Percentiles rank a stretch among this genome's conserved stretches.
phyloP scores from a whole-genome alignment of 1,139 yeast genomes.

The Geotrichum cucujoidarum region DNA sequence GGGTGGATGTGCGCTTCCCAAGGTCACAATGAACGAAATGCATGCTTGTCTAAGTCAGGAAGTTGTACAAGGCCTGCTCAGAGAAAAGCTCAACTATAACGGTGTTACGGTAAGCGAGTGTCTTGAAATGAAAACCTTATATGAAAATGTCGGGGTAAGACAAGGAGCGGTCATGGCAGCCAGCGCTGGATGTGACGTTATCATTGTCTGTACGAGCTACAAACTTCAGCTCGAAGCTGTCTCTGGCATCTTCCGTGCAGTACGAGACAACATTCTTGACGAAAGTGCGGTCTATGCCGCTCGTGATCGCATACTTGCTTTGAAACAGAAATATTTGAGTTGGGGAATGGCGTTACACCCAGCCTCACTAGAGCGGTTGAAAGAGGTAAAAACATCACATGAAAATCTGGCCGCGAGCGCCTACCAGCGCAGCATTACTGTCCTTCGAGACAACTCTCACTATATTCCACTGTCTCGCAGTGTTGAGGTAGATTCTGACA shows the following conservation, averaged over 20 bases:
- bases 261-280: slow-evolving; percentile 50
- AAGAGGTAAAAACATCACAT: slow-evolving; percentile 43
- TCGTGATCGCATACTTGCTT: slow-evolving; percentile 42
- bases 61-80: slow-evolving; percentile 47
- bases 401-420: slow-evolving; percentile 44
- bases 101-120: slow-evolving; percentile 64
- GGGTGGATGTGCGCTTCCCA: slow-evolving; percentile 66
- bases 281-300: slow-evolving; percentile 45
- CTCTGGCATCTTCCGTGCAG: slow-evolving; percentile 50
- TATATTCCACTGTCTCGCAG: slow-evolving; percentile 48
- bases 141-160: slow-evolving; percentile 58
- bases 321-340: slow-evolving; percentile 44
- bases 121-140: slow-evolving; percentile 60
- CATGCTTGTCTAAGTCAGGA: slow-evolving; percentile 61
- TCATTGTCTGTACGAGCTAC: slow-evolving; percentile 57
- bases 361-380: slow-evolving; percentile 31
- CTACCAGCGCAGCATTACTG: slow-evolving; percentile 51
- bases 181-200: slow-evolving; percentile 62
- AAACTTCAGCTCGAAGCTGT: slow-evolving; percentile 57
- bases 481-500: slow-evolving; percentile 36
- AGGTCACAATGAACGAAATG: slow-evolving; percentile 54
- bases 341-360: slow-evolving; percentile 48
- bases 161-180: slow-evolving; percentile 62
- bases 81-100: slow-evolving; percentile 51
- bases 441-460: slow-evolving; percentile 52